Evolutionary conservation across 805 yeast genomes (phyloP).

Genomic region (Candida tammaniensis): DNA sequence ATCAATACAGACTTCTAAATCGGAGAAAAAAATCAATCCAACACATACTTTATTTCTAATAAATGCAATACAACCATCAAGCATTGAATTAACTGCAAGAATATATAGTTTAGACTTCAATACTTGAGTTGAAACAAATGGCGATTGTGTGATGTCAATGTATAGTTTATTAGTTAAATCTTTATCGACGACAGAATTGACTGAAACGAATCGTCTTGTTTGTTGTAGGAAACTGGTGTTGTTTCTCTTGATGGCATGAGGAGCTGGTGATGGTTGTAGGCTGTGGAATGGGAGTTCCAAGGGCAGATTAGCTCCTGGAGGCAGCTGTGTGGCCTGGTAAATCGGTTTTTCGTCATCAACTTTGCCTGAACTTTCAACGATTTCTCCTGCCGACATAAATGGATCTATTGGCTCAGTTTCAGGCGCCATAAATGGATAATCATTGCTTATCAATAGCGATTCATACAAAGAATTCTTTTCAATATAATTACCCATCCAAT

Average conservation of each 20-base stretch:
- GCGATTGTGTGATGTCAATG: constrained; percentile 38
- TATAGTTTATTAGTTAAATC: constrained; percentile 10
- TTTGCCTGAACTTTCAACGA: constrained; percentile 25
- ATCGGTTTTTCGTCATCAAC: background rate
- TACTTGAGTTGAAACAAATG: constrained; percentile 27
- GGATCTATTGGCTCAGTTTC: constrained; percentile 36
- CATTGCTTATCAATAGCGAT: constrained; percentile 42
- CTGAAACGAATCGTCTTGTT: background rate
- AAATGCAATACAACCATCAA: constrained; percentile 54
- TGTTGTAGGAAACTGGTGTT: constrained; percentile 2
- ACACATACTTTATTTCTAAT: constrained; percentile 33
- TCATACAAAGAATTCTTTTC: constrained; percentile 54
- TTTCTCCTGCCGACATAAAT: constrained; percentile 27
- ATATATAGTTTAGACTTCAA: constrained; percentile 32
- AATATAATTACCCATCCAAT: constrained; percentile 52
- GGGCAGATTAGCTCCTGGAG: too few relatives aligned
- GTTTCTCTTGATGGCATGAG: background rate
- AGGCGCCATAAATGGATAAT: constrained; percentile 53
- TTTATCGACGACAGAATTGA: background rate
- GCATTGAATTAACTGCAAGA: constrained; percentile 40
- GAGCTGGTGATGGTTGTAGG: background rate
- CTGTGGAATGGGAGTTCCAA: background rate
- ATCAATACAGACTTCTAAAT: constrained; percentile 51
- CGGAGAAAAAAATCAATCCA: constrained; percentile 50
- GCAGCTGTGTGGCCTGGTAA: too few relatives aligned